Evolutionary conservation across 2,329 filamentous ascomycete species (phyloP).

Genomic region (Blastomyces parvus): DNA sequence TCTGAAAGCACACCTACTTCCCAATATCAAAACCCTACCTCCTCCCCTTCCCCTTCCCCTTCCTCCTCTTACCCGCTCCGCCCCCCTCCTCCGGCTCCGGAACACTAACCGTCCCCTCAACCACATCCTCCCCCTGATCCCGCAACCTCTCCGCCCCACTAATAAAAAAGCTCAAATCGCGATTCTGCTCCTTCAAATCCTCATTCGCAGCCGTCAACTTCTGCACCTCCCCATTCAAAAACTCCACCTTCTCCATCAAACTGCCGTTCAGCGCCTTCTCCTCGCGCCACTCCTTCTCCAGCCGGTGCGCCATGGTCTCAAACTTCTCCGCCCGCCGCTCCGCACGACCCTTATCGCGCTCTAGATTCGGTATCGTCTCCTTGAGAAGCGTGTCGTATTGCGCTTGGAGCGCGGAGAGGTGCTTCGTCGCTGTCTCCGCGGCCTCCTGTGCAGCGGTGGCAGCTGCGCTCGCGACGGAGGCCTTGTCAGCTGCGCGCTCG

Average conservation of each 20-base stretch:
- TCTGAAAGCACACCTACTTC: neutral
- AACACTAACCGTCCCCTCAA: slow-evolving; percentile 61
- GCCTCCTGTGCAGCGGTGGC: slow-evolving; percentile 45
- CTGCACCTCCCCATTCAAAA: slow-evolving; percentile 51
- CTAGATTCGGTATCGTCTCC: slow-evolving; percentile 56
- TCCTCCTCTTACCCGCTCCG: slow-evolving; percentile 46
- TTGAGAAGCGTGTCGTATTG: slow-evolving; percentile 45
- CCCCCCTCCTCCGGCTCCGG: slow-evolving; percentile 45
- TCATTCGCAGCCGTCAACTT: slow-evolving; percentile 52
- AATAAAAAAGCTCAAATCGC: slow-evolving; percentile 80
- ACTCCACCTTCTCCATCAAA: slow-evolving; percentile 66
- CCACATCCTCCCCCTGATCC: slow-evolving; percentile 60
- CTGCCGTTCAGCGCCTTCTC: slow-evolving; percentile 78
- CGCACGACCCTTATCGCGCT: slow-evolving; percentile 62
- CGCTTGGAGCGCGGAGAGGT: slow-evolving; percentile 47
- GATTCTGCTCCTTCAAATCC: slow-evolving; percentile 76
- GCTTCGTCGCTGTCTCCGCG: slow-evolving; percentile 53
- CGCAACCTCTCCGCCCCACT: slow-evolving; percentile 71
- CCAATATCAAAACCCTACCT: neutral
- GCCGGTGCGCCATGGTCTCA: slow-evolving; percentile 61
- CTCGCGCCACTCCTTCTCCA: slow-evolving; percentile 70
- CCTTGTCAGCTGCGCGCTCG: slow-evolving; percentile 81
- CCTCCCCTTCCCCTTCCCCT: slow-evolving; percentile 25
- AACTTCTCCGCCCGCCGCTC: slow-evolving; percentile 61
- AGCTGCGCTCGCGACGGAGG: slow-evolving; percentile 58